phyloP scores from a whole-genome alignment of 768 basidiomycete genomes.

The Lepiota venenata region DNA sequence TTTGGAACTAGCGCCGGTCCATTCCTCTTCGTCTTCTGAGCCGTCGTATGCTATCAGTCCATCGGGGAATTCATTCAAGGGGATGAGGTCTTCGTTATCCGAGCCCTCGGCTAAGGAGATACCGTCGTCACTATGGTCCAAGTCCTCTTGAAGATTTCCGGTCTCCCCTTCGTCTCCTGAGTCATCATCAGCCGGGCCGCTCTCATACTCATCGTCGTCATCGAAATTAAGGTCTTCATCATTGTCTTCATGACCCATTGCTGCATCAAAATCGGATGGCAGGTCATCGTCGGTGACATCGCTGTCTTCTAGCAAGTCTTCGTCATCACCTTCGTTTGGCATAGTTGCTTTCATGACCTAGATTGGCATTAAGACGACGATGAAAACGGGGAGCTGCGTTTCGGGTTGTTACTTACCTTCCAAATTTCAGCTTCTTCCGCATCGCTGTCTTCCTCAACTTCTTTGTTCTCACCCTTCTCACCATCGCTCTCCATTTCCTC shows the following conservation, averaged over 20 bases:
- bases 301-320: conserved; percentile 37
- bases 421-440: conserved; percentile 61
- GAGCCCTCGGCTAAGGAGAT: conserved; percentile 63
- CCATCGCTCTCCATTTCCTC: conserved; percentile 33
- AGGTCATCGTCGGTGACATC: conserved; percentile 28
- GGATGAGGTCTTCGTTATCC: conserved; percentile 68
- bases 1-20: conserved; percentile 44
- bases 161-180: conserved; percentile 31
- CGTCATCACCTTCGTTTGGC: conserved; percentile 56
- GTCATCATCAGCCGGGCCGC: conserved; percentile 21
- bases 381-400: not conserved
- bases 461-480: conserved; percentile 34
- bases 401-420: conserved; percentile 54
- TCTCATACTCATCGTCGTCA: conserved; percentile 19
- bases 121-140: conserved; percentile 37
- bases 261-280: conserved; percentile 18
- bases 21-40: conserved; percentile 49
- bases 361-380: not conserved
- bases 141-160: conserved; percentile 27
- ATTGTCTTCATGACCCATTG: conserved; percentile 15
- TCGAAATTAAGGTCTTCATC: conserved; percentile 19
- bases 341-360: conserved; percentile 91
- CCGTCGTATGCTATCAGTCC: conserved; percentile 62
- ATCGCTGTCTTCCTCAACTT: conserved; percentile 31
- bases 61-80: conserved; percentile 52